Evolutionary conservation across 1,139 yeast genomes (phyloP), one percentile per base, ranked within the genome.

Genomic region (Cylindricascospora bacillispora): DNA sequence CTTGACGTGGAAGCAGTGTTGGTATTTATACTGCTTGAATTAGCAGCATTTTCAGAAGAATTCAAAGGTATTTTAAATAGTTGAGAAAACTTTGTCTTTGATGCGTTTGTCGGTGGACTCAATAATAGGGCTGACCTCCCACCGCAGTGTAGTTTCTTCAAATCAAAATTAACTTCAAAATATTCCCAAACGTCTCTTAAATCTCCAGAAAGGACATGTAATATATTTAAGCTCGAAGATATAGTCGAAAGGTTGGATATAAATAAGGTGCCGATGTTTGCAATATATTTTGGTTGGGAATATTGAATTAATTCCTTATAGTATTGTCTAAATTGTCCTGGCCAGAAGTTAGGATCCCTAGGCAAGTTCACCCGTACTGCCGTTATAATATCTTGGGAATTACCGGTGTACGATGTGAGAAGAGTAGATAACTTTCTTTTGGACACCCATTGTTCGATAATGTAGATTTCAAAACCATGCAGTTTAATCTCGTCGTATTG

Each of bases 371-470:
- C 63, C 36, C 70, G 67, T 11, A 71, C 67, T 2, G 77, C 93
- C 6, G 63, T 54, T 1, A 83, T 67, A 25, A 60, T 59, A 41
- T 83, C 81, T 16, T 63, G 62, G 6, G 69, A 54, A 47, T 83
- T 81, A 2, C 97, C 97, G 0, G 97, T 86, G 49, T 70, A 89
- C 0, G 92, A 72, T 1, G 89, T 72, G 15, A 86, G 77, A 5
- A 80, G 65, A 1, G 77, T 64, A 21, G 82, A 74, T 14, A 73
- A 60, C 32, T 68, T 65, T 24, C 97, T 61, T 34, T 74, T 75
- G 25, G 78, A 67, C 3, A 81, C 77, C 97, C 98, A 89, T 54
- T 86, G 95, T 49, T 89, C 97, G 9, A 86, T 93, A 28, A 89
- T 62, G 47, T 89, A 89, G 16, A 81, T 68, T 51, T 89, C 97